phyloP scores from a whole-genome alignment of 202 grass and related monocot genomes.

The Carex arenaria region DNA sequence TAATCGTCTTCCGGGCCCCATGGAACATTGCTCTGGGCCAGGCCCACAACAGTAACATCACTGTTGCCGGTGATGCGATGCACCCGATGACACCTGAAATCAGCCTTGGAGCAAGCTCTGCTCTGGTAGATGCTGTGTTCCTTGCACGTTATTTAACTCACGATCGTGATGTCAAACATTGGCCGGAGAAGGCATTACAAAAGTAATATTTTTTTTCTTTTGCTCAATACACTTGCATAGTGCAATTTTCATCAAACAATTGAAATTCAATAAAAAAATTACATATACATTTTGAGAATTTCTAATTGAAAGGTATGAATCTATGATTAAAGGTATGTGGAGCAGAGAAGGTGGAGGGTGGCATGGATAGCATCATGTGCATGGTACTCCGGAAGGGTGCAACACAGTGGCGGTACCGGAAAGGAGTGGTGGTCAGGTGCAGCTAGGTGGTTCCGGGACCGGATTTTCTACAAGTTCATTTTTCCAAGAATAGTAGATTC shows the following conservation, averaged over 20 bases:
- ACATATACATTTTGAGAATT: neutral
- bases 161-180: neutral
- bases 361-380: constrained; percentile 41
- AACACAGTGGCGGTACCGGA: constrained; percentile 33
- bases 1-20: constrained; percentile 36
- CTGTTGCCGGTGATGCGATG: constrained; percentile 63
- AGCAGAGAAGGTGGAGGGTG: constrained; percentile 28
- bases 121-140: constrained; percentile 53
- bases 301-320: neutral
- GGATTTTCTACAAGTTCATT: constrained; percentile 54
- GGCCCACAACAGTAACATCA: constrained; percentile 23
- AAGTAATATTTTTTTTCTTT: too few relatives aligned
- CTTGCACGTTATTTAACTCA: constrained; percentile 34
- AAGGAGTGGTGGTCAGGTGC: constrained; percentile 6
- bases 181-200: neutral
- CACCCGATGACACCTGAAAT: constrained; percentile 67
- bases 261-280: too few relatives aligned
- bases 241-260: too few relatives aligned
- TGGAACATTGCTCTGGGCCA: constrained; percentile 27
- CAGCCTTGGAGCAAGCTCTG: constrained; percentile 56
- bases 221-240: too few relatives aligned
- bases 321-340: constrained; percentile 13
- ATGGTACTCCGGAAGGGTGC: constrained; percentile 38
- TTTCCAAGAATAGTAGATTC: constrained; percentile 31
- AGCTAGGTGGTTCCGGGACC: constrained; percentile 45